phyloP scores from a whole-genome alignment of 2,329 filamentous ascomycete genomes.

The Cytospora mali region DNA sequence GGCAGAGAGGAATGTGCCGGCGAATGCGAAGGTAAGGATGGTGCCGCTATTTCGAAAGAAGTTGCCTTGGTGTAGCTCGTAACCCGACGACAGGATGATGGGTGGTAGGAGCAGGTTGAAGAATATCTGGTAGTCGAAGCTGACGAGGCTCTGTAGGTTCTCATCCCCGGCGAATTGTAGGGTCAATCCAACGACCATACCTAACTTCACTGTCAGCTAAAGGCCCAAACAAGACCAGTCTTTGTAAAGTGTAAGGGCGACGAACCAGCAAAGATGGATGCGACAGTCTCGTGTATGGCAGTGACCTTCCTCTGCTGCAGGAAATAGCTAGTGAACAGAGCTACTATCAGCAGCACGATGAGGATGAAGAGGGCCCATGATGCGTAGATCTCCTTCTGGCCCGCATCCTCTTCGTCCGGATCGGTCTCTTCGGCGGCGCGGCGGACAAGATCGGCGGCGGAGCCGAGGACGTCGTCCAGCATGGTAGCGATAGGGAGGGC shows the following conservation, averaged over 20 bases:
- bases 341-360: slow-evolving; percentile 89
- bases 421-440: slow-evolving; percentile 51
- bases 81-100: slow-evolving; percentile 95
- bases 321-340: slow-evolving; percentile 96
- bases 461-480: slow-evolving; percentile 41
- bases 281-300: slow-evolving; percentile 95
- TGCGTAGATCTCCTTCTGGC: slow-evolving; percentile 90
- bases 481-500: slow-evolving; percentile 34
- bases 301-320: slow-evolving; percentile 96
- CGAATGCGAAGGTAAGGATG: slow-evolving; percentile 96
- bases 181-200: slow-evolving; percentile 92
- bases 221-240: background rate
- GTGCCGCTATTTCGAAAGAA: slow-evolving; percentile 99
- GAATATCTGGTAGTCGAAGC: slow-evolving; percentile 99
- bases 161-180: slow-evolving; percentile 80
- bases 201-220: slow-evolving; percentile 47
- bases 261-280: slow-evolving; percentile 93
- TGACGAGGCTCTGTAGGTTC: slow-evolving; percentile 86
- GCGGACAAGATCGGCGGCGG: slow-evolving; percentile 43
- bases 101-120: slow-evolving; percentile 98
- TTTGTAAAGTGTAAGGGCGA: slow-evolving; percentile 10
- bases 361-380: slow-evolving; percentile 98
- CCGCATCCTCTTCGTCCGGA: slow-evolving; percentile 69
- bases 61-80: slow-evolving; percentile 97
- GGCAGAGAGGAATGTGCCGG: slow-evolving; percentile 94